Base-by-base conservation (phyloP, 2,329 filamentous ascomycete species). In the Fusarium sp. region DNA sequence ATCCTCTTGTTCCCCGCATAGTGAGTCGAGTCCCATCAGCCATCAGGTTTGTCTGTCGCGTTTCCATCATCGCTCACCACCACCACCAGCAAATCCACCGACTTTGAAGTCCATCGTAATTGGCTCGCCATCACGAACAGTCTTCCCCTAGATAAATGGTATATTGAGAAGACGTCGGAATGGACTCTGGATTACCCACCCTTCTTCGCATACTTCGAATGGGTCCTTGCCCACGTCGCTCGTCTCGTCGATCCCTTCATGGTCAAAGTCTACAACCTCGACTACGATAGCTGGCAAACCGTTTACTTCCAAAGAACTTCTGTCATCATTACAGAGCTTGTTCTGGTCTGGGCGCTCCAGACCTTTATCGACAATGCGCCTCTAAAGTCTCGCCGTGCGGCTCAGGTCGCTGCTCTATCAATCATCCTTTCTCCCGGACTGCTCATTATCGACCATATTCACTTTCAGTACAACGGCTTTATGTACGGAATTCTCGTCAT, bases 161-260 rank as follows among this genome's bases (percentile, higher is more conserved):
- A 99, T 81, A 94, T 91, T 76, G 96, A 99, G 84, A 91, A 94
- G 81, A 97, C 94, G 3, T 99, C 96, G 60, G 93, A 98, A 93
- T 99, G 96, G 96, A 99, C 96, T 0, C 90, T 99, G 75, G 96
- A 99, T 82, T 99, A 99, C 77, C 96, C 96, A 31, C 96, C 96
- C 10, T 97, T 98, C 81, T 99, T 99, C 76, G 96, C 96, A 71
- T 94, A 92, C 77, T 97, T 98, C 81, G 96, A 99, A 84, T 98
- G 93, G 93, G 77, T 89, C 42, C 85, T 99, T 73, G 96, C 95
- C 45, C 92, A 96, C 74, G 83, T 89, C 58, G 96, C 94, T 25
- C 87, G 84, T 68, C 87, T 92, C 76, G 85, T 88, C 66, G 94
- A 99, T 76, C 88, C 92, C 23, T 87, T 85, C 59, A 96, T 99